Evolutionary conservation across 352 stramenopile species (phyloP), one percentile per base, ranked within the genome.

Genomic region (Globisporangium spinosum): DNA sequence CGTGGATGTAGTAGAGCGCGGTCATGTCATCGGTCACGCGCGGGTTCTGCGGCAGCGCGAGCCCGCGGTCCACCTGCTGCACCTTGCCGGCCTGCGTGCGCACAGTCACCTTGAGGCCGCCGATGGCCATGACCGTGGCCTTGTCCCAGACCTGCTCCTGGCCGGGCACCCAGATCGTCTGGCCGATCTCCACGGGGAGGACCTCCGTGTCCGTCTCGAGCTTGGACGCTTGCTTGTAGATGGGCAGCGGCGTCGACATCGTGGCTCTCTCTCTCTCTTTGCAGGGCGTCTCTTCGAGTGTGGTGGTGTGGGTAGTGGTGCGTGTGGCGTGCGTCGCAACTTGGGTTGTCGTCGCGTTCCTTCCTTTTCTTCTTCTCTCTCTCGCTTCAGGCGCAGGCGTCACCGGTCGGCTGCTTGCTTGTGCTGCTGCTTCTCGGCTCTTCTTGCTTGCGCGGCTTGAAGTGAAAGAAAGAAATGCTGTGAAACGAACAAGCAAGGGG

Each of bases 1-100:
- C 93, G 83, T 98, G 91, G 70, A 98, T 96, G 75, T 98, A 92
- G 66, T 95, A 93, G 7, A 99, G 84, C 72, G 97, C 90, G 20
- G 93, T 98, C 92, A 99, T 98, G 69, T 98, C 92, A 75, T 95
- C 87, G 4, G 83, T 83, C 70, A 94, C 87, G 67, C 89, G 89
- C 45, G 88, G 88, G 71, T 96, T 96, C 56, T 77, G 75, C 49
- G 88, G 88, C 55, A 94, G 70, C 38, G 87, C 82, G 40, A 91
- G 76, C 3, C 75, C 70, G 55, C 88, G 88, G 65, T 96, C 87
- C 25, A 96, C 88, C 64, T 94, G 88, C 77, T 93, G 83, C 58
- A 96, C 86, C 70, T 94, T 96, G 57, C 88, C 86, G 38, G 85
- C 83, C 54, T 85, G 76, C 34, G 87, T 96, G 64, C 85, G 87